These are phyloP conservation scores for Microsporum ferrugineum DNA, from an alignment of 2,329 filamentous ascomycete genomes.

Conservation along the genomic window DNA sequence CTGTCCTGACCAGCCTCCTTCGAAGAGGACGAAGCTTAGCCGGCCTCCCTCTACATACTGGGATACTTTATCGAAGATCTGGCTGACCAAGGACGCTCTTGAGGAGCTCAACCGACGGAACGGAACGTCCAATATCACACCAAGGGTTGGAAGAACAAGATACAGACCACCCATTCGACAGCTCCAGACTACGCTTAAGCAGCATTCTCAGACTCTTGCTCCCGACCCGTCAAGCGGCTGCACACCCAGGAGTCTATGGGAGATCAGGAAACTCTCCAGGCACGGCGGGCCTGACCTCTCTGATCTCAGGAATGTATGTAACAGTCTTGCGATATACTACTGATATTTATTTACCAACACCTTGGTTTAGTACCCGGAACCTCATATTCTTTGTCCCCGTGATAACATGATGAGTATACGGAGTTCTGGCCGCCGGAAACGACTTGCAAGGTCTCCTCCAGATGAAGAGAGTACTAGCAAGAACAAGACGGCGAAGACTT, in stretches of 20 bases:
- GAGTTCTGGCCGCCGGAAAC: background rate
- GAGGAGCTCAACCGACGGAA: constrained; percentile 18
- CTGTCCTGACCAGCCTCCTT: background rate
- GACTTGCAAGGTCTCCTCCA: constrained; percentile 2
- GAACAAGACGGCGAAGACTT: constrained; percentile 5
- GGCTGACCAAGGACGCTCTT: constrained; percentile 4
- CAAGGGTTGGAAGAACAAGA: background rate
- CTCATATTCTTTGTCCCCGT: background rate
- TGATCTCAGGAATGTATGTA: constrained; percentile 13
- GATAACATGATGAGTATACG: background rate
- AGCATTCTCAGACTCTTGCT: constrained; percentile 4
- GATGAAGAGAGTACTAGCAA: background rate
- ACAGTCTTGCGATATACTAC: background rate
- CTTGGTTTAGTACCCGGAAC: background rate
- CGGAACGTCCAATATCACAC: background rate
- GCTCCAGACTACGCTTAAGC: background rate
- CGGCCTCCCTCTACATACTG: constrained; percentile 9
- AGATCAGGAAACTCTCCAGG: constrained; percentile 9
- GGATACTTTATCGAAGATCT: constrained; percentile 19
- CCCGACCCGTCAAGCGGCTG: background rate
- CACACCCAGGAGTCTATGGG: background rate
- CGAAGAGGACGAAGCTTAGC: background rate
- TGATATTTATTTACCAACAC: background rate
- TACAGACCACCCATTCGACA: constrained; percentile 1
- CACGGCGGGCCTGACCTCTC: constrained; percentile 10